These are phyloP conservation scores for Fusarium proliferatum DNA, from an alignment of 2,329 filamentous ascomycete species.

Conservation along the genomic window DNA sequence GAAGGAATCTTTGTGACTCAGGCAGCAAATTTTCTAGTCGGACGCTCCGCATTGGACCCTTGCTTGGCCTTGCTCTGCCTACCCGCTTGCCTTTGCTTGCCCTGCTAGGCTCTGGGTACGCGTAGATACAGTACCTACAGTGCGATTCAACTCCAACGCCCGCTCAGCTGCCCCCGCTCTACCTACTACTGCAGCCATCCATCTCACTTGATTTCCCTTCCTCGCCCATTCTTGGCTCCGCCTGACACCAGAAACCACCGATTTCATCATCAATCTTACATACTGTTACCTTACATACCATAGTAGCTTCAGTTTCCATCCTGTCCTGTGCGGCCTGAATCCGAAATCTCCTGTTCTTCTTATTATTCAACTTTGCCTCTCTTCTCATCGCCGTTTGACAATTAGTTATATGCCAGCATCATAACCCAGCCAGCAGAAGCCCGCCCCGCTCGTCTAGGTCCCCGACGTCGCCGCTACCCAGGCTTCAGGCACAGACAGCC, in stretches of 20 bases:
- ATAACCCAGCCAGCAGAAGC: slow-evolving; percentile 12
- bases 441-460: slow-evolving; percentile 30
- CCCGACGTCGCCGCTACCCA: slow-evolving; percentile 39
- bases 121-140: slow-evolving; percentile 22
- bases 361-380: slow-evolving; percentile 2
- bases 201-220: slow-evolving; percentile 10
- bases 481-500: neutral
- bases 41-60: slow-evolving; percentile 14
- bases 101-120: neutral
- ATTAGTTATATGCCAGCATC: slow-evolving; percentile 9
- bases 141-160: slow-evolving; percentile 15
- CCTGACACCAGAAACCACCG: slow-evolving; percentile 34
- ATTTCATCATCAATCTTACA: slow-evolving; percentile 44
- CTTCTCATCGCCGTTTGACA: slow-evolving; percentile 13
- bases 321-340: slow-evolving; percentile 32
- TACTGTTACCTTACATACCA: slow-evolving; percentile 20
- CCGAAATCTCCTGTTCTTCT: slow-evolving; percentile 31
- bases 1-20: slow-evolving; percentile 50
- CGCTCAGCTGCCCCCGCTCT: slow-evolving; percentile 23
- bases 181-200: slow-evolving; percentile 14
- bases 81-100: neutral
- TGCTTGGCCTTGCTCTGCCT: neutral
- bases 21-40: slow-evolving; percentile 46
- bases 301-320: slow-evolving; percentile 18
- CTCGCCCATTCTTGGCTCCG: slow-evolving; percentile 31